A percentile compares a stretch with the other conserved stretches of the same genome.
phyloP scores from a whole-genome alignment of 208 protist species.

The Acanthamoeba culbertsoni region DNA sequence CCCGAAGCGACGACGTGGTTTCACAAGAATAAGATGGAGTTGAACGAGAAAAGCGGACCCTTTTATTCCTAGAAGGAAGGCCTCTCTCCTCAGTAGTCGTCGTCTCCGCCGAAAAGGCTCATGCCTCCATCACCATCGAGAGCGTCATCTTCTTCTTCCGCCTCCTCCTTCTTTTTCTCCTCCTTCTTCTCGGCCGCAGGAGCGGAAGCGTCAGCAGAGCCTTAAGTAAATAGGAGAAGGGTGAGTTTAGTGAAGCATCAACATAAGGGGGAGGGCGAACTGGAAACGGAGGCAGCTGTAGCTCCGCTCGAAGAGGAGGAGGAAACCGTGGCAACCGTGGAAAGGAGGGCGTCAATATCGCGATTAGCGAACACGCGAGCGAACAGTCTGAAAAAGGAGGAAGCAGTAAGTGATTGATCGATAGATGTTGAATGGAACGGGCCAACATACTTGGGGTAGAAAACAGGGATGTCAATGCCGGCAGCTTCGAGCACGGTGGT shows the following conservation, averaged over 20 bases:
- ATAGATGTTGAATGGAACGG: background rate
- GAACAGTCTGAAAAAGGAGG: background rate
- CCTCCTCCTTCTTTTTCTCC: background rate
- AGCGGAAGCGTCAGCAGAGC: background rate
- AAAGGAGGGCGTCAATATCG: background rate
- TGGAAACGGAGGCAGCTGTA: background rate
- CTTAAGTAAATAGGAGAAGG: background rate
- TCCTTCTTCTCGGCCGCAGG: background rate
- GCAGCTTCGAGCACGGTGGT: background rate
- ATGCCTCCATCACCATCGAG: constrained; percentile 3
- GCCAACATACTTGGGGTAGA: background rate
- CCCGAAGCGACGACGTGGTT: too few relatives aligned
- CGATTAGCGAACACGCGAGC: background rate
- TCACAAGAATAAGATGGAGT: too few relatives aligned
- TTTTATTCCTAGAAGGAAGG: too few relatives aligned
- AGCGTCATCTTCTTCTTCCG: background rate
- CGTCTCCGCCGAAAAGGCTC: background rate
- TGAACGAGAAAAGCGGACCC: too few relatives aligned
- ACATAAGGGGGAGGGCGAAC: background rate
- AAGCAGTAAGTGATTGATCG: background rate
- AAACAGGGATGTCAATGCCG: background rate
- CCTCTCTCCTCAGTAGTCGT: background rate
- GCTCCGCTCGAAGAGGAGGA: background rate
- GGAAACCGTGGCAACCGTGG: background rate
- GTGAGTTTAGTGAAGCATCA: background rate